These are phyloP conservation scores for Fusarium coicis DNA, from an alignment of 2,329 filamentous ascomycete species.

Conservation along the genomic window DNA sequence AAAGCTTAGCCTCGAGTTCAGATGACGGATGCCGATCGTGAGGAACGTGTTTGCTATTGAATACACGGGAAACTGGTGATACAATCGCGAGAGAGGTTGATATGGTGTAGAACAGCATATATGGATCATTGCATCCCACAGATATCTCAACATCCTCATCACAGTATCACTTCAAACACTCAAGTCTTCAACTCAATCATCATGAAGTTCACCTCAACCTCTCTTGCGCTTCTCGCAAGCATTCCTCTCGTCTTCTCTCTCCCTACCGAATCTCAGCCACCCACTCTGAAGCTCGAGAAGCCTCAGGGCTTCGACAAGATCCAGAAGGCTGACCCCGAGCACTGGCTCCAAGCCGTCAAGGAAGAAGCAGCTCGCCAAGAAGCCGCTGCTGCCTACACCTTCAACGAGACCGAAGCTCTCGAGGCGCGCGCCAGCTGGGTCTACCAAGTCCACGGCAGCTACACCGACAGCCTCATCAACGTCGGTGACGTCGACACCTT, in stretches of 20 bases:
- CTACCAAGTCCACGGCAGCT: slow-evolving; percentile 6
- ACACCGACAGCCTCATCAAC: slow-evolving; percentile 1
- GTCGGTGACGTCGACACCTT: slow-evolving; percentile 1
- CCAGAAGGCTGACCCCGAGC: not conserved
- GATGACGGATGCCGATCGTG: not conserved
- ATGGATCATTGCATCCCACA: not conserved
- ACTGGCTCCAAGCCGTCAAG: not conserved
- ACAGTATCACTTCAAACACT: too few relatives aligned
- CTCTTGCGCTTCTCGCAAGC: not conserved
- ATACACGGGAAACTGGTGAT: not conserved
- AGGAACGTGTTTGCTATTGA: not conserved
- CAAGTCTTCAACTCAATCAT: not conserved
- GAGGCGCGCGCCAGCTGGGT: not conserved
- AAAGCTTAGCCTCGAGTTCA: not conserved
- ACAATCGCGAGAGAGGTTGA: not conserved
- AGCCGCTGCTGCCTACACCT: not conserved
- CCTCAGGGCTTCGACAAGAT: not conserved
- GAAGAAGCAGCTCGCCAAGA: slow-evolving; percentile 5
- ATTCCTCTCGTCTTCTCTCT: not conserved
- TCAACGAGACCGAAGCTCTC: not conserved
- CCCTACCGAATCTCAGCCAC: not conserved
- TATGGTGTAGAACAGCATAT: not conserved
- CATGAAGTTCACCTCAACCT: not conserved
- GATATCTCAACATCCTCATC: not conserved
- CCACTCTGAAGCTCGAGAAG: not conserved